These are phyloP conservation scores for Desmodesmus armatus DNA, from an alignment of 139 green algal species.

Conservation along the genomic window DNA sequence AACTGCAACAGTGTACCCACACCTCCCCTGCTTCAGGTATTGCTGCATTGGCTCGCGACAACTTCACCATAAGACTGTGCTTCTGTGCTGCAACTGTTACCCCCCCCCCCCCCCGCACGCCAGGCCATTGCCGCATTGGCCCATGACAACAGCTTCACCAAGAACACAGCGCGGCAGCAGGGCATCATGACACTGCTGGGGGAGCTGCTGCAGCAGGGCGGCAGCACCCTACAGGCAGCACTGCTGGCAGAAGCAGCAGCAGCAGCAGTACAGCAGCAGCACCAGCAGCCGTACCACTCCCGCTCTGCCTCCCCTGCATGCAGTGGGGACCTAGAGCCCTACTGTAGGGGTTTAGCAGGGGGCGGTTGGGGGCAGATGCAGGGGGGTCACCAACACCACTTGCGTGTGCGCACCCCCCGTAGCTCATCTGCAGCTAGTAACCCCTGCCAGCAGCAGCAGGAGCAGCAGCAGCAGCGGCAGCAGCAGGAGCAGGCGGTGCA, in stretches of 20 bases:
- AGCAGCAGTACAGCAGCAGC: neutral
- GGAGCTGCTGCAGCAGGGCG: neutral
- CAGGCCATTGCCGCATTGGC: slow-evolving; percentile 21
- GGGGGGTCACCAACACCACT: neutral
- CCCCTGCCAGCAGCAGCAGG: neutral
- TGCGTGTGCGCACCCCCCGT: neutral
- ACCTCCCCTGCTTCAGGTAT: too few relatives aligned
- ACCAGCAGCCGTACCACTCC: neutral
- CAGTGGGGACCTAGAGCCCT: neutral
- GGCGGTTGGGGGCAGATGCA: neutral
- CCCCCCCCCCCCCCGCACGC: too few relatives aligned
- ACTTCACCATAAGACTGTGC: too few relatives aligned
- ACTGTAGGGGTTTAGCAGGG: neutral
- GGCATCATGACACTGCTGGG: slow-evolving; percentile 4
- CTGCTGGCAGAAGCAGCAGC: neutral
- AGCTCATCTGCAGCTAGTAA: neutral
- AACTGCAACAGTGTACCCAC: too few relatives aligned
- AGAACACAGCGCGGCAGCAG: slow-evolving; percentile 57
- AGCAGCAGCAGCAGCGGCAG: slow-evolving; percentile 2
- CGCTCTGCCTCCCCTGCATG: neutral
- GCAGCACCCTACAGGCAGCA: neutral
- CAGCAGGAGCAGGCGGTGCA: slow-evolving; percentile 11
- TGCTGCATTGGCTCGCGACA: too few relatives aligned
- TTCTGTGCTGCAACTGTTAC: too few relatives aligned
- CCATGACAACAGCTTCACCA: slow-evolving; percentile 62